Conservation (phyloP, 805 yeast genomes). For the Saccharomycopsis guyanensis region DNA sequence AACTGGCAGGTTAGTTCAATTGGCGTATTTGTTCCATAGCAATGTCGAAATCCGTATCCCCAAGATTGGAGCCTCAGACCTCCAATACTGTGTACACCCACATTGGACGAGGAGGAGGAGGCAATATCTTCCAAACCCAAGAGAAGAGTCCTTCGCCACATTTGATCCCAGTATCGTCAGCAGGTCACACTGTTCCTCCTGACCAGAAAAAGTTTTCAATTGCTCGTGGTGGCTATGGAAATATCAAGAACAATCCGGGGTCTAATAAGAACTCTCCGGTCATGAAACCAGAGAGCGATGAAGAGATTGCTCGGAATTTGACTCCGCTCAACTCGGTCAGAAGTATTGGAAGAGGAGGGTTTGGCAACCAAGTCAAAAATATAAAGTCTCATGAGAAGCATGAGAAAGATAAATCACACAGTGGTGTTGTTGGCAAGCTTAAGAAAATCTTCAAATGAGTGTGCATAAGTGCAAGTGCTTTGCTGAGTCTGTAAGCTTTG, state of each 20-base stretch:
- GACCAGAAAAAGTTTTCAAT: slow-evolving; percentile 20
- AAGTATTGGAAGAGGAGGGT: slow-evolving; percentile 21
- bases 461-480: too few relatives aligned
- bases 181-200: slow-evolving; percentile 15
- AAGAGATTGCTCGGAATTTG: slow-evolving; percentile 1
- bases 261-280: background rate
- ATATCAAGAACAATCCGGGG: slow-evolving; percentile 17
- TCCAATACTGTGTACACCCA: slow-evolving; percentile 9
- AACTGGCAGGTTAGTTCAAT: too few relatives aligned
- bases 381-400: slow-evolving; percentile 8
- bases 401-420: background rate
- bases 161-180: slow-evolving; percentile 16
- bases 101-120: slow-evolving; percentile 21
- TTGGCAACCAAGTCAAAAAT: slow-evolving; percentile 18
- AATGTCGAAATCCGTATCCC: background rate
- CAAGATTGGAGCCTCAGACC: slow-evolving; percentile 14
- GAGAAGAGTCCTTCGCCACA: slow-evolving; percentile 10
- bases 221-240: slow-evolving; percentile 20
- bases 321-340: slow-evolving; percentile 13
- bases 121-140: slow-evolving; percentile 18
- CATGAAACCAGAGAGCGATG: background rate
- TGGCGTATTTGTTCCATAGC: too few relatives aligned
- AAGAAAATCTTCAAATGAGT: slow-evolving; percentile 8
- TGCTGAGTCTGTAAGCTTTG: too few relatives aligned
- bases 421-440: slow-evolving; percentile 7